Conservation (phyloP, 352 stramenopile species). For the Pythium rishiriense region DNA sequence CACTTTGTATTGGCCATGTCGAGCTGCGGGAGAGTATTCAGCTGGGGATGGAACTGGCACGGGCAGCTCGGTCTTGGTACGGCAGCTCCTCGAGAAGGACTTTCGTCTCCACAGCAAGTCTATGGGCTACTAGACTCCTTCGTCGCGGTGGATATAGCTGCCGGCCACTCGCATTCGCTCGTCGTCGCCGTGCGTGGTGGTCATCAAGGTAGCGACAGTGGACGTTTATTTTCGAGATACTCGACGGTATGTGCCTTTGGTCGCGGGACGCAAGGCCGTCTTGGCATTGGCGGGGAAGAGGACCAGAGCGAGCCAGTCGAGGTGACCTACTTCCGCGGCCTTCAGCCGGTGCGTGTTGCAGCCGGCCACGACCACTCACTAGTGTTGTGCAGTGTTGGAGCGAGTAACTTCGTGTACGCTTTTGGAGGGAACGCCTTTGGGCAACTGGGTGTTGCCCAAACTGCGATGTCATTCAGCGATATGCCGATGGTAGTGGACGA, state of each 20-base stretch:
- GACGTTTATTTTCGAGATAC: constrained; percentile 28
- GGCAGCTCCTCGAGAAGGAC: neutral
- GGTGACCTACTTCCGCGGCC: constrained; percentile 59
- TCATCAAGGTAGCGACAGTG: neutral
- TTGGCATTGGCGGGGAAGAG: constrained; percentile 55
- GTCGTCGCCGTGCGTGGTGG: constrained; percentile 29
- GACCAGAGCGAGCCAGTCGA: constrained; percentile 35
- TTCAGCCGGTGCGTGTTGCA: constrained; percentile 43
- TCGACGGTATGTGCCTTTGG: constrained; percentile 59
- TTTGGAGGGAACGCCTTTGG: constrained; percentile 71
- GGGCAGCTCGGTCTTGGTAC: constrained; percentile 60
- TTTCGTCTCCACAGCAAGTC: constrained; percentile 32
- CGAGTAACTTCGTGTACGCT: constrained; percentile 57
- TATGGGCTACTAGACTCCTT: constrained; percentile 30
- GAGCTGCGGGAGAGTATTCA: constrained; percentile 38
- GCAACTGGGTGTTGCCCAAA: constrained; percentile 55
- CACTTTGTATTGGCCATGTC: constrained; percentile 64
- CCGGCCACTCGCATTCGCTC: constrained; percentile 52
- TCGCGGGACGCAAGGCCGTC: constrained; percentile 35
- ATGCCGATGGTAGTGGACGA: constrained; percentile 67
- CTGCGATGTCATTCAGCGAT: constrained; percentile 34
- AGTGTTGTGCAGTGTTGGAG: constrained; percentile 47
- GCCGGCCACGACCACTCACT: constrained; percentile 68
- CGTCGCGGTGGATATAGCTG: constrained; percentile 41
- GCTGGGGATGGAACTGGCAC: constrained; percentile 58